These are phyloP conservation scores for Casuarina equisetifolia DNA, from an alignment of 306 rosid genomes.

Conservation along the genomic window DNA sequence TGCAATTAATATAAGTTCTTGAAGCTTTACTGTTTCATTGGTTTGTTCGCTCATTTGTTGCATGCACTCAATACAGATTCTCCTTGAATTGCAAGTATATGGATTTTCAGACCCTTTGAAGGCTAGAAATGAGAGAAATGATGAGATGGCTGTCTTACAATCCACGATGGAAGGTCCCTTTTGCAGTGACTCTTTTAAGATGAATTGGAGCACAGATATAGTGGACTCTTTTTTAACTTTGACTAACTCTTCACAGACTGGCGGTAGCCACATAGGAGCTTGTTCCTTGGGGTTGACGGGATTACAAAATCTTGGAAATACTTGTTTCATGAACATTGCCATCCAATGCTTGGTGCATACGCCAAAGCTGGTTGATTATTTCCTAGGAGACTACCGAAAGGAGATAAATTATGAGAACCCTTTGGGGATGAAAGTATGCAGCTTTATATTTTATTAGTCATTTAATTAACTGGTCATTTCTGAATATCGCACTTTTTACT, in stretches of 20 bases:
- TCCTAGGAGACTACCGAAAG: constrained; percentile 67
- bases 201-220: constrained; percentile 53
- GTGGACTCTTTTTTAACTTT: constrained; percentile 33
- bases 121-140: constrained; percentile 33
- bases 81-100: constrained; percentile 70
- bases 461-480: constrained; percentile 11
- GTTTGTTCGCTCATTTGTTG: constrained; percentile 22
- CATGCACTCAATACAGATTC: constrained; percentile 53
- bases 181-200: constrained; percentile 28
- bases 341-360: constrained; percentile 89
- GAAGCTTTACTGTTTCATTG: constrained; percentile 7
- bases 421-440: constrained; percentile 76
- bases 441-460: constrained; percentile 13
- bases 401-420: constrained; percentile 84
- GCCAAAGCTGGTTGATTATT: constrained; percentile 71
- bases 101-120: constrained; percentile 48
- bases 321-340: constrained; percentile 93
- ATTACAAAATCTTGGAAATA: constrained; percentile 87
- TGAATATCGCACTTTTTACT: not conserved
- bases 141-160: constrained; percentile 44
- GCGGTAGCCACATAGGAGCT: constrained; percentile 44
- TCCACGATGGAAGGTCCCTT: constrained; percentile 42
- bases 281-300: constrained; percentile 75
- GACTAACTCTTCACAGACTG: constrained; percentile 35
- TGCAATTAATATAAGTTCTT: constrained; percentile 18